phyloP scores from a whole-genome alignment of 306 rosid genomes.

The Citrullus colocynthis region DNA sequence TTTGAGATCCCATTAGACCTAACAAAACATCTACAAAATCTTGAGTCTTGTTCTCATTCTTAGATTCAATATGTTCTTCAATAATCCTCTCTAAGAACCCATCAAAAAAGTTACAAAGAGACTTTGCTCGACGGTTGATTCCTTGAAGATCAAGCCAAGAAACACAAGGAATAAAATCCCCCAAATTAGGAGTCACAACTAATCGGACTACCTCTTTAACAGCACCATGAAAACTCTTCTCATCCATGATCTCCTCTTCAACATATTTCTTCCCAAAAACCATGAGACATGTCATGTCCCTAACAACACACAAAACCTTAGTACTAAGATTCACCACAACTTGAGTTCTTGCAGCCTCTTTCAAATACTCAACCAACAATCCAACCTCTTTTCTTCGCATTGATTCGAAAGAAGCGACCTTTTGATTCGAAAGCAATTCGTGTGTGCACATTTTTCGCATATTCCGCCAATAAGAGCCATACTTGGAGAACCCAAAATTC shows the following conservation, averaged over 20 bases:
- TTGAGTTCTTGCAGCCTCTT: not conserved
- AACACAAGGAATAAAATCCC: not conserved
- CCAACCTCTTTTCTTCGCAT: not conserved
- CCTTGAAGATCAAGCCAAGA: not conserved
- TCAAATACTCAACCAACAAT: not conserved
- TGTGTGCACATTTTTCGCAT: not conserved
- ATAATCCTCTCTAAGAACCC: not conserved
- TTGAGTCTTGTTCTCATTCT: not conserved
- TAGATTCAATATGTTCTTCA: not conserved
- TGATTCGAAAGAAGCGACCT: not conserved
- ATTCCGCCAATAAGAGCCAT: not conserved
- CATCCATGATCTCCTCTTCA: not conserved
- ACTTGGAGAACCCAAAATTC: not conserved
- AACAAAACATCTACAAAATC: not conserved
- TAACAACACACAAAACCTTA: not conserved
- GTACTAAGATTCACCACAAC: not conserved
- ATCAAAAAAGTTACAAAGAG: not conserved
- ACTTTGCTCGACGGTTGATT: not conserved
- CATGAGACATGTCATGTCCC: not conserved
- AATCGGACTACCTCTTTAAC: not conserved
- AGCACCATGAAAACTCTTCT: not conserved
- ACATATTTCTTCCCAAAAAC: not conserved
- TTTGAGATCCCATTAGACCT: not conserved
- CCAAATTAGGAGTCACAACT: not conserved
- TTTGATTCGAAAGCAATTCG: not conserved